A percentile compares a stretch with the other conserved stretches of the same genome.
Conservation (phyloP, 108 stramenopile species). For the Licmophora abbreviata region DNA sequence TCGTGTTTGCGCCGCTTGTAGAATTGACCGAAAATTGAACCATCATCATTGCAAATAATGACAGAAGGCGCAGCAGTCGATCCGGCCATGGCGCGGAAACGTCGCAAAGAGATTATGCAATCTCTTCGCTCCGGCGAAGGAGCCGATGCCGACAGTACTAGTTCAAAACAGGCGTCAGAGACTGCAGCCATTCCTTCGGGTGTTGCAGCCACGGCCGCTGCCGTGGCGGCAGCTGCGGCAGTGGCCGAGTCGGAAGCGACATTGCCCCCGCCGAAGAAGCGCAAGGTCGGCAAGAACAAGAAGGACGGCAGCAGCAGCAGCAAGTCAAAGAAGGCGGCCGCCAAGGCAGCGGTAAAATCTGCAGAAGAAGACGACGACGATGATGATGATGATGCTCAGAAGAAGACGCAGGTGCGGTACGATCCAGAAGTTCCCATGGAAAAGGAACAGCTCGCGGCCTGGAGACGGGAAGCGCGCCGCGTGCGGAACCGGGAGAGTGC, state of each 20-base stretch:
- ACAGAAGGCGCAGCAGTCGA: constrained; percentile 11
- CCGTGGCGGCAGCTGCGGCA: constrained; percentile 1
- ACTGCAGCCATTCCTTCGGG: too few relatives aligned
- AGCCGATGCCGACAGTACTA: constrained; percentile 9
- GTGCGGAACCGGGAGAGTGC: constrained; percentile 81
- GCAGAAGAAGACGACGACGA: not conserved
- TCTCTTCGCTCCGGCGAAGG: constrained; percentile 26
- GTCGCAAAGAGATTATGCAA: constrained; percentile 48
- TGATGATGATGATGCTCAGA: constrained; percentile 9
- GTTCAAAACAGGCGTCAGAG: constrained; percentile 1
- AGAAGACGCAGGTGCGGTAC: constrained; percentile 70
- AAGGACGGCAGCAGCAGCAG: not conserved
- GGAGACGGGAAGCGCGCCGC: constrained; percentile 76
- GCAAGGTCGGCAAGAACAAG: constrained; percentile 9
- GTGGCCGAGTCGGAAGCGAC: constrained; percentile 11
- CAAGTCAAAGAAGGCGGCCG: not conserved
- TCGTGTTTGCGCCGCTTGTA: too few relatives aligned
- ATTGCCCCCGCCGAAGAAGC: constrained; percentile 31
- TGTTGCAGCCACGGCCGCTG: not conserved
- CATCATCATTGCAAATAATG: constrained; percentile 4
- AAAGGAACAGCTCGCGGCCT: constrained; percentile 69
- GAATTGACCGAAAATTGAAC: too few relatives aligned
- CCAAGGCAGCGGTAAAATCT: not conserved
- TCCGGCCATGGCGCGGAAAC: constrained; percentile 41
- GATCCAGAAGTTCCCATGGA: constrained; percentile 80